phyloP scores from a whole-genome alignment of 2,329 filamentous ascomycete species.

The Ploettnerulaceae sp. region DNA sequence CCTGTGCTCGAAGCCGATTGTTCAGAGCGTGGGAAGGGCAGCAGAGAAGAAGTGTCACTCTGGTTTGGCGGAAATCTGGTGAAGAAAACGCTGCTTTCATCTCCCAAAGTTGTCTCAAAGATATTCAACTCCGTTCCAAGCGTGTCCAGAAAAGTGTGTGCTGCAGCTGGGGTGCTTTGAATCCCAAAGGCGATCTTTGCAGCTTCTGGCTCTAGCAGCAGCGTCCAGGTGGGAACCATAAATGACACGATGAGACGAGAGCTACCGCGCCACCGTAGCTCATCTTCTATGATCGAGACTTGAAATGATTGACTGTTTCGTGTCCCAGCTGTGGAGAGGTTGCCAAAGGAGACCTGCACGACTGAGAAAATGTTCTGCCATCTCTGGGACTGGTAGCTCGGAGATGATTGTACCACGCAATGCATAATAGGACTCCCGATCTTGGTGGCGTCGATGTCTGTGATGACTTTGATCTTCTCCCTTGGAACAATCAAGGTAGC shows the following conservation, averaged over 20 bases:
- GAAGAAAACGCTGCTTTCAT: constrained; percentile 5
- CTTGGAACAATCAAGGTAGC: constrained; percentile 11
- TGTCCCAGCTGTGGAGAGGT: background rate
- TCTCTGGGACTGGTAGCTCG: background rate
- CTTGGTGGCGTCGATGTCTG: background rate
- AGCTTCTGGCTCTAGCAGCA: background rate
- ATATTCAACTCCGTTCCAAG: constrained; percentile 6
- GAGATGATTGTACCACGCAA: background rate
- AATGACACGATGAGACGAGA: constrained; percentile 10
- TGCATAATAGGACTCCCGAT: background rate
- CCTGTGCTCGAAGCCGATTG: background rate
- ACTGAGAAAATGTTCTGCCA: constrained; percentile 9
- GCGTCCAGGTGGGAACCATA: constrained; percentile 3
- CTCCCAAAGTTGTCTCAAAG: background rate
- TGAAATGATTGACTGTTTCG: background rate
- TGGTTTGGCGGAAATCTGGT: constrained; percentile 5
- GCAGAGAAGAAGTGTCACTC: background rate
- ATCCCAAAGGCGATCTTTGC: constrained; percentile 1
- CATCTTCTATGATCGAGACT: constrained; percentile 7
- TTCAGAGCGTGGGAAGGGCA: background rate
- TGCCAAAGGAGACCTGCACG: constrained; percentile 10
- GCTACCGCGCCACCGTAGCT: constrained; percentile 1
- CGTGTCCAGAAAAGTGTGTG: background rate
- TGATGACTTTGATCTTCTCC: background rate
- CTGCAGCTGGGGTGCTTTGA: constrained; percentile 1